Base-by-base conservation (phyloP, 192 early-diverging fungal species). In the Gigaspora rosea region DNA sequence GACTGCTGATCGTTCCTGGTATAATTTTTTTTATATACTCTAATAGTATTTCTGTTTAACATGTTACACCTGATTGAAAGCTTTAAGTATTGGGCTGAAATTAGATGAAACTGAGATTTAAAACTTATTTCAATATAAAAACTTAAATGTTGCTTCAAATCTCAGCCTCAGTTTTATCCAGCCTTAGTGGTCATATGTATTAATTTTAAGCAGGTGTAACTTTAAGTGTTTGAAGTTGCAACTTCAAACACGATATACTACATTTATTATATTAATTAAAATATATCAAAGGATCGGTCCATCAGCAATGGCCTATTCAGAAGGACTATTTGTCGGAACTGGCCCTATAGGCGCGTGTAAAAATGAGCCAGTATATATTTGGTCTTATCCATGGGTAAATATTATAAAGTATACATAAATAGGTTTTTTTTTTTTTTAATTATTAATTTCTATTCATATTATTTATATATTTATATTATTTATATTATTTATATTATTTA, bases 311-410 rank as follows among this genome's bases (percentile, higher is more conserved):
- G 33, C 63, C 4, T 65, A 36, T 65, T 15, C 63, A 36, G 63
- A 65, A 65, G 58, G 58, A 61, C 1, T 68, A 49, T 68, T 68
- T 47, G 20, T 7, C 13, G 66, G 66, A 36, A 4, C 3, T n/a
- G 66, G 66, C 18, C 41, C 66, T 16, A 9, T 68, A 41, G 66
- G 20, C 18, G 13, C 18, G 0, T 18, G 20, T 20, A 48, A 48
- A 68, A 48, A 13, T 68, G 35, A 68, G 20, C 66, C 66, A 32
- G 66, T 68, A n/a, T 68, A 48, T 47, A 68, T 68, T 18, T 49
- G 12, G 12, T 48, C 66, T 49, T 15, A 49, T 15, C 66, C 41
- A 16, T 5, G 4, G 9, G 66, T 68, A 68, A 68, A 41, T 41
- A 20, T 41, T 54, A n/a, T 6, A 0, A 16, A 27, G 12, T 61